Conservation (phyloP, 768 basidiomycete genomes). For the Suillus decipiens region DNA sequence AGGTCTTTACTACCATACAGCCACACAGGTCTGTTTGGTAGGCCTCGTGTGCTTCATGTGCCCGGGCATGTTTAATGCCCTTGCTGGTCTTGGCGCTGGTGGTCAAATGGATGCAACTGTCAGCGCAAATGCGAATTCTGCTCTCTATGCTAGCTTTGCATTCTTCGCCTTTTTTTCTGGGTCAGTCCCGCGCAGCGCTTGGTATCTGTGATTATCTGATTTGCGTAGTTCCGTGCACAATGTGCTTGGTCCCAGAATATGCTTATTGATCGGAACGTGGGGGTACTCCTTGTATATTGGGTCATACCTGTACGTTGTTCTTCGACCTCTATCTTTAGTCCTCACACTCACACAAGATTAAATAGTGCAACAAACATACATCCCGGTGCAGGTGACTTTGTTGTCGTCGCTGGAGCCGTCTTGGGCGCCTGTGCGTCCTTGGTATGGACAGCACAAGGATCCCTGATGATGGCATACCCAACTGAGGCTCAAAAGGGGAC, state of each 20-base stretch:
- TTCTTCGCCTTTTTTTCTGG: constrained; percentile 68
- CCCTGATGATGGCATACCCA: constrained; percentile 81
- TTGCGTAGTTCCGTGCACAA: constrained; percentile 71
- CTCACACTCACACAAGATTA: constrained; percentile 5
- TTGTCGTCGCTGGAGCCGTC: constrained; percentile 69
- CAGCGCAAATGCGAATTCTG: constrained; percentile 68
- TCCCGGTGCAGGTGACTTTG: constrained; percentile 57
- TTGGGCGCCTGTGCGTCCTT: constrained; percentile 73
- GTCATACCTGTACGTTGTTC: constrained; percentile 61
- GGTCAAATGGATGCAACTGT: constrained; percentile 70
- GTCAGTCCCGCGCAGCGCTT: constrained; percentile 36
- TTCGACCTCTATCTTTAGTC: background rate
- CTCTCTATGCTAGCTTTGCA: constrained; percentile 67
- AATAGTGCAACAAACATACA: constrained; percentile 72
- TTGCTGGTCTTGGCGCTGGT: constrained; percentile 78
- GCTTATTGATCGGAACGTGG: constrained; percentile 69
- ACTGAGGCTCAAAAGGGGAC: constrained; percentile 77
- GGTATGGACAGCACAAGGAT: constrained; percentile 86
- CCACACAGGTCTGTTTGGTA: constrained; percentile 50
- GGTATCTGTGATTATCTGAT: background rate
- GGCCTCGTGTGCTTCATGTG: constrained; percentile 68
- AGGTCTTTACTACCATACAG: constrained; percentile 59
- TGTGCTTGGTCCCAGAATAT: constrained; percentile 71
- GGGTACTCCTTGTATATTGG: constrained; percentile 81
- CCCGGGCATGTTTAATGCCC: constrained; percentile 74